These are phyloP conservation scores for Plectranthus barbatus DNA, from an alignment of 257 asterid genomes.

Conservation along the genomic window DNA sequence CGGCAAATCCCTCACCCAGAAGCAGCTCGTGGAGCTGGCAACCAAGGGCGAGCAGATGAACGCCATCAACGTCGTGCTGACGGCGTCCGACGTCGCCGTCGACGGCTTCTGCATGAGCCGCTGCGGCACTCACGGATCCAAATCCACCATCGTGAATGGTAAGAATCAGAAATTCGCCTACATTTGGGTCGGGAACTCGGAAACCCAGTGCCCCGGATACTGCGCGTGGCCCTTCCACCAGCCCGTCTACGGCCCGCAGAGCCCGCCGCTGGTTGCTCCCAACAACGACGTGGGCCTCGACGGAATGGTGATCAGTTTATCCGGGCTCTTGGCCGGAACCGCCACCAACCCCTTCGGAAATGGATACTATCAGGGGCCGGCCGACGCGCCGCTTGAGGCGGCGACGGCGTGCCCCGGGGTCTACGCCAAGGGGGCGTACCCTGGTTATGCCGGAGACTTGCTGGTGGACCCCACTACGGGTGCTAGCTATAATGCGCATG, in stretches of 20 bases:
- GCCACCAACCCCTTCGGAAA: constrained; percentile 63
- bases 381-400: constrained; percentile 58
- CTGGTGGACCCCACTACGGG: constrained; percentile 49
- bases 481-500: constrained; percentile 67
- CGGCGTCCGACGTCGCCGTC: too few relatives aligned
- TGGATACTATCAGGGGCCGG: constrained; percentile 56
- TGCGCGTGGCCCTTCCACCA: too few relatives aligned
- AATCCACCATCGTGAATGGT: constrained; percentile 12
- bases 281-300: too few relatives aligned
- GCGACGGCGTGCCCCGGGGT: constrained; percentile 69
- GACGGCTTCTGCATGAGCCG: constrained; percentile 51
- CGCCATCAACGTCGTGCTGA: too few relatives aligned
- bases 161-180: too few relatives aligned
- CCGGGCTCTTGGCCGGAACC: constrained; percentile 13
- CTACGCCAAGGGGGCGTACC: constrained; percentile 62
- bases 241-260: too few relatives aligned
- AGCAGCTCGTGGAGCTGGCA: constrained; percentile 40
- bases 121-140: constrained; percentile 59
- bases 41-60: too few relatives aligned
- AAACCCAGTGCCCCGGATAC: too few relatives aligned
- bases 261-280: too few relatives aligned
- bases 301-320: too few relatives aligned
- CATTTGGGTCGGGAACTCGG: constrained; percentile 71
- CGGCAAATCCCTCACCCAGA: constrained; percentile 51
- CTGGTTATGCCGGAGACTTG: constrained; percentile 61